Percentiles rank a stretch among this genome's conserved stretches.
Evolutionary conservation across 108 stramenopile genomes (phyloP).

Genomic region (Craspedostauros australis): DNA sequence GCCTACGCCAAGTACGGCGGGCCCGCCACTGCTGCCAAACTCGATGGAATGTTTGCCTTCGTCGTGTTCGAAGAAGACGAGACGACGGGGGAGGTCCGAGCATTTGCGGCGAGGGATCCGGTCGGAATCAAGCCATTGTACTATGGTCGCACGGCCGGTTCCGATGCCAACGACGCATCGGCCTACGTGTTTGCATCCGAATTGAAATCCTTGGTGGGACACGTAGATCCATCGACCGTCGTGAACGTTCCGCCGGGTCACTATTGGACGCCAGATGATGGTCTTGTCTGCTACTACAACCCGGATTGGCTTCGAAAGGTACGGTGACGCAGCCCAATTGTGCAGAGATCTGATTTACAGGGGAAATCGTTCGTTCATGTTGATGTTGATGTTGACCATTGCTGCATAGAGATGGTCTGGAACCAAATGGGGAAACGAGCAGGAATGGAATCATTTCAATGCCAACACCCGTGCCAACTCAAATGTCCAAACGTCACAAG

Average conservation of each 20-base stretch:
- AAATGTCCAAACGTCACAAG: too few relatives aligned
- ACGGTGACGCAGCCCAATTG: slow-evolving; percentile 2
- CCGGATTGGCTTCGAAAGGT: slow-evolving; percentile 67
- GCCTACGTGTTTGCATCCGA: slow-evolving; percentile 53
- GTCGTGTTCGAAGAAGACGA: slow-evolving; percentile 51
- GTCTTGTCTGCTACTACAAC: slow-evolving; percentile 52
- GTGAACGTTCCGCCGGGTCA: slow-evolving; percentile 60
- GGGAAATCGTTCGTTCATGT: not conserved
- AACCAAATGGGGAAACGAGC: too few relatives aligned
- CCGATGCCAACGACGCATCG: slow-evolving; percentile 12
- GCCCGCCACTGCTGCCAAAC: slow-evolving; percentile 36
- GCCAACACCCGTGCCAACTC: too few relatives aligned
- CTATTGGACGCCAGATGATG: slow-evolving; percentile 67
- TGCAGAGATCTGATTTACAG: not conserved
- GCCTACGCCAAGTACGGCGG: slow-evolving; percentile 47
- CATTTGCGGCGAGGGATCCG: slow-evolving; percentile 65
- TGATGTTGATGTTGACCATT: not conserved
- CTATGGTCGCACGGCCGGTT: slow-evolving; percentile 39
- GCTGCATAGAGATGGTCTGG: not conserved
- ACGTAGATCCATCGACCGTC: slow-evolving; percentile 44
- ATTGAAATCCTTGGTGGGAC: slow-evolving; percentile 67
- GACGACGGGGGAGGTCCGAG: slow-evolving; percentile 23
- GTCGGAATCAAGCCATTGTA: slow-evolving; percentile 79
- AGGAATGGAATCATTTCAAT: too few relatives aligned
- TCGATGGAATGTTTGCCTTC: slow-evolving; percentile 81